phyloP scores from a whole-genome alignment of 805 yeast species.

The Candida koratica region DNA sequence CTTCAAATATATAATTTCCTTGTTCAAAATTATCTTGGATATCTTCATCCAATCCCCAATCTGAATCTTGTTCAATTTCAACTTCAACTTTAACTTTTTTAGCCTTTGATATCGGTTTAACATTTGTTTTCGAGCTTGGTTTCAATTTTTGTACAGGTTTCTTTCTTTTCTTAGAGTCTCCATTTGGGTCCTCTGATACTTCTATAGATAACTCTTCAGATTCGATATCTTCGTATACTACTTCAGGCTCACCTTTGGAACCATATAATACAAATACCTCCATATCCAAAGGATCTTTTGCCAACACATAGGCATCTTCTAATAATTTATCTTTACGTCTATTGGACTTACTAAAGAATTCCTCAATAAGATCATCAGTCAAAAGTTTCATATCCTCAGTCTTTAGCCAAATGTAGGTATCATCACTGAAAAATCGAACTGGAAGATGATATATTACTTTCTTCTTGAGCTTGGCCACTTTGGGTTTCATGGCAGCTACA shows the following conservation, averaged over 20 bases:
- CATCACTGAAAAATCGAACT: constrained; percentile 70
- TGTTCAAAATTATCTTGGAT: constrained; percentile 19
- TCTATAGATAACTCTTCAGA: constrained; percentile 15
- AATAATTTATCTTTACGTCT: constrained; percentile 44
- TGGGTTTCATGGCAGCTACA: constrained; percentile 50
- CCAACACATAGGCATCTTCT: constrained; percentile 50
- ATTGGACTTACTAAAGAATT: constrained; percentile 24
- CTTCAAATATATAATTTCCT: constrained; percentile 36
- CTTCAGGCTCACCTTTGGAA: constrained; percentile 42
- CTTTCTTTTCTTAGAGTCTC: background rate
- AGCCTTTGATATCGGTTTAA: constrained; percentile 9
- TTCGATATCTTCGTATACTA: constrained; percentile 20
- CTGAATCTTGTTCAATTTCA: constrained; percentile 24
- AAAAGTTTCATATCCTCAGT: constrained; percentile 48
- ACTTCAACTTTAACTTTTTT: constrained; percentile 12
- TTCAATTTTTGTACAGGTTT: constrained; percentile 8
- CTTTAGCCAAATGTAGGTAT: constrained; percentile 66
- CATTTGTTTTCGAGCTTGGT: constrained; percentile 1
- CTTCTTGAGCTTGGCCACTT: constrained; percentile 26
- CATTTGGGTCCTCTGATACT: constrained; percentile 5
- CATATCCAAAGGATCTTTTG: constrained; percentile 45
- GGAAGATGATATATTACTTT: constrained; percentile 29
- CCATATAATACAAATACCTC: constrained; percentile 38
- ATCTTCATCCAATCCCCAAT: constrained; percentile 45
- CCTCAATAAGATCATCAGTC: constrained; percentile 37